phyloP scores from a whole-genome alignment of 768 basidiomycete genomes.

The Daedalea quercina region DNA sequence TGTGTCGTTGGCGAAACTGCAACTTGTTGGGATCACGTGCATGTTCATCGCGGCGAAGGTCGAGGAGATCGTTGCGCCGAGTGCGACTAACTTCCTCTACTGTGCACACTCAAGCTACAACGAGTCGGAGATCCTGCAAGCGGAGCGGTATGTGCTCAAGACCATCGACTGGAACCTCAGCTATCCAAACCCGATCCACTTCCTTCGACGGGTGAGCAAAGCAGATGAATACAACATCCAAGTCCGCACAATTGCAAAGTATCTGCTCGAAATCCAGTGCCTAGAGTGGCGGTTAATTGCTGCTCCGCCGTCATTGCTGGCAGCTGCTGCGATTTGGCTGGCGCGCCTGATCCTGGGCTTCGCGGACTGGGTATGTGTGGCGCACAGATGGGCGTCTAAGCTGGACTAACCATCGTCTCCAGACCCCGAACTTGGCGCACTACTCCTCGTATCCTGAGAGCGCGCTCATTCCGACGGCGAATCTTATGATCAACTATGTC shows the following conservation, averaged over 20 bases:
- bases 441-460: slow-evolving; percentile 83
- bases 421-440: slow-evolving; percentile 83
- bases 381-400: background rate
- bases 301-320: slow-evolving; percentile 69
- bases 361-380: slow-evolving; percentile 73
- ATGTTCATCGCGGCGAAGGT: slow-evolving; percentile 88
- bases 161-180: slow-evolving; percentile 82
- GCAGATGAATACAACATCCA: slow-evolving; percentile 88
- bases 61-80: slow-evolving; percentile 88
- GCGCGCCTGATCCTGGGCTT: slow-evolving; percentile 73
- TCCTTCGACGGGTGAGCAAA: slow-evolving; percentile 84
- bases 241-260: slow-evolving; percentile 84
- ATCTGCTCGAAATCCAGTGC: slow-evolving; percentile 79
- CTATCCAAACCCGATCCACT: slow-evolving; percentile 86
- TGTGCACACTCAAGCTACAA: slow-evolving; percentile 75
- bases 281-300: slow-evolving; percentile 76
- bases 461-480: slow-evolving; percentile 73
- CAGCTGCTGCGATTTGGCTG: slow-evolving; percentile 84
- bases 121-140: slow-evolving; percentile 77
- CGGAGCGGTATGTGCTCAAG: slow-evolving; percentile 83
- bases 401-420: slow-evolving; percentile 9
- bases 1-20: slow-evolving; percentile 54
- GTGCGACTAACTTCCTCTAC: slow-evolving; percentile 71
- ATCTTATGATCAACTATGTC: slow-evolving; percentile 84
- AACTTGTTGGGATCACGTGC: slow-evolving; percentile 82